Evolutionary conservation across 1,284 basidiomycete species (phyloP), one percentile per base, ranked within the genome.

Genomic region (Hemileia vastatrix): DNA sequence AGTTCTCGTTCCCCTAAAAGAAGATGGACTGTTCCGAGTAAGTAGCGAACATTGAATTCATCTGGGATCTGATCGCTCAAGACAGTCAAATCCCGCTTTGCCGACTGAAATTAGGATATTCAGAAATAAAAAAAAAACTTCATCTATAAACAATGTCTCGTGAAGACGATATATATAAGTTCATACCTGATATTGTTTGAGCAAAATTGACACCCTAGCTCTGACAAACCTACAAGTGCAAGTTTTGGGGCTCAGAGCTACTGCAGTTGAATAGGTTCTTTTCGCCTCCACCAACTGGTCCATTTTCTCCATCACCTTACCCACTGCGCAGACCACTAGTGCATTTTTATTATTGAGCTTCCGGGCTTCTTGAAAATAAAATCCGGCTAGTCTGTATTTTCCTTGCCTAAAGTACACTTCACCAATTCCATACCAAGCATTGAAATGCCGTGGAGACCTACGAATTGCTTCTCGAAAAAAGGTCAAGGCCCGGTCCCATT

Each of bases 361-460:
- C 36, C 85, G 81, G 2, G 93, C 92, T 74, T 86, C 86, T 68
- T 87, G 83, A 79, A 90, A 95, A 78, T 95, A 91, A 78, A 92
- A 95, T 76, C 95, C 90, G 43, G 92, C 91, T 65, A 92, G 80
- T 57, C 87, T 84, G 67, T 87, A 80, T 79, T 92, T 93, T 78
- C 87, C 92, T 81, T 86, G 87, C 70, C 88, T 83, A 75, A 92
- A 81, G 80, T 94, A 96, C 73, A 90, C 93, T 54, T 88, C 87
- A 59, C 93, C 92, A 68, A 96, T 80, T n/a, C 93, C 93, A 78
- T 95, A 96, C 91, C 92, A 96, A 59, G 93, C 92, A 78, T 92
- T 93, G 77, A 95, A 96, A 77, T 93, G 90, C 76, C 88, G 84
- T 23, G 45, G 21, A 80, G 95, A 90, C 60, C 85, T 84, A 76